Conservation (phyloP, 2,329 filamentous ascomycete species). For the Trichoderma sp. region DNA sequence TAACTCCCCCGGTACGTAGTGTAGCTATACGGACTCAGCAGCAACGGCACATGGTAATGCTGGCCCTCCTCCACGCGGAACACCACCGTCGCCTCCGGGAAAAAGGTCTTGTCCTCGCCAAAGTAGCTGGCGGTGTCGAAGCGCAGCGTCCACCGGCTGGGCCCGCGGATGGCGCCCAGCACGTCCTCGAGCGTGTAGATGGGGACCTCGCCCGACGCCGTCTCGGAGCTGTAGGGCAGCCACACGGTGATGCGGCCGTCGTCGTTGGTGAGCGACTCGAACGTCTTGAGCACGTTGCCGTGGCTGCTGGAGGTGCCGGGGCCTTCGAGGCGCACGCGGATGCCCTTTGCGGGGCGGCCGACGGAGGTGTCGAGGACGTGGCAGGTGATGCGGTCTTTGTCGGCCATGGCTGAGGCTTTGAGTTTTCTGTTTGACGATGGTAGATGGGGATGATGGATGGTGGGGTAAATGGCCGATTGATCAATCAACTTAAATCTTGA, state of each 20-base stretch:
- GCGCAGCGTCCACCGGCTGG: slow-evolving; percentile 65
- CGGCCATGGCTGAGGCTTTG: slow-evolving; percentile 12
- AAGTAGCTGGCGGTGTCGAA: slow-evolving; percentile 77
- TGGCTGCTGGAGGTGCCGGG: slow-evolving; percentile 30
- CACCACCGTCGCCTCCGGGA: slow-evolving; percentile 59
- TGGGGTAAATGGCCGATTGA: background rate
- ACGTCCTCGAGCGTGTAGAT: slow-evolving; percentile 61
- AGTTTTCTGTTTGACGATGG: background rate
- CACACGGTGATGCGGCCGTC: slow-evolving; percentile 75
- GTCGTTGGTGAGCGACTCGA: slow-evolving; percentile 69
- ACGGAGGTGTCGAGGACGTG: slow-evolving; percentile 82
- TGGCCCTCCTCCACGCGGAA: slow-evolving; percentile 58
- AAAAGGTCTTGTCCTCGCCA: slow-evolving; percentile 62
- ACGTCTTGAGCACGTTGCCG: slow-evolving; percentile 49
- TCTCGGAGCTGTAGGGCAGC: slow-evolving; percentile 58
- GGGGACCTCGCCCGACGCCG: slow-evolving; percentile 57
- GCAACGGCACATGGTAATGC: slow-evolving; percentile 77
- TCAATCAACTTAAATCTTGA: background rate
- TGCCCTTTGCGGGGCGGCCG: slow-evolving; percentile 66
- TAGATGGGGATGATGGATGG: background rate
- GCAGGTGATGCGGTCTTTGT: slow-evolving; percentile 74
- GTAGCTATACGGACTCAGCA: slow-evolving; percentile 78
- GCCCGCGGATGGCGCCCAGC: slow-evolving; percentile 45
- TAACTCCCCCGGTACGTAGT: slow-evolving; percentile 79
- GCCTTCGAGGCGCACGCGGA: slow-evolving; percentile 67